Conservation (phyloP, 345 rosid species). For the Boechera retrofracta region DNA sequence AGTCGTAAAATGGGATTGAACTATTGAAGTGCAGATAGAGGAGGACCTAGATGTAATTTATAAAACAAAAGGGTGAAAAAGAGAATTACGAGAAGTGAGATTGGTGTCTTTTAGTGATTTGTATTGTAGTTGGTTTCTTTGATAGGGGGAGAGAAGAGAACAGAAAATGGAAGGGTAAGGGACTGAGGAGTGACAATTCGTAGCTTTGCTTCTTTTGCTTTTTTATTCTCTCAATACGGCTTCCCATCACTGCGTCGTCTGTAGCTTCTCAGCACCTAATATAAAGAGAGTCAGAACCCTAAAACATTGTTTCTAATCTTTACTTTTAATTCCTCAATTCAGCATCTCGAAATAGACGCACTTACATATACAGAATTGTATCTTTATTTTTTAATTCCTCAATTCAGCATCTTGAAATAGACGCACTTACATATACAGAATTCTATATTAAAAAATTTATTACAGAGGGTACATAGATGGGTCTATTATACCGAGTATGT, state of each 20-base stretch:
- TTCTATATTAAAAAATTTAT: too few relatives aligned
- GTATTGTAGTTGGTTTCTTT: constrained; percentile 33
- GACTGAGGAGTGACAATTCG: constrained; percentile 43
- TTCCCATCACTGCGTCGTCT: constrained; percentile 43
- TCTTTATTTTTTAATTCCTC: neutral
- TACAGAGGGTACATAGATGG: neutral
- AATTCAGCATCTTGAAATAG: constrained; percentile 7
- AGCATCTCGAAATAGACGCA: constrained; percentile 15
- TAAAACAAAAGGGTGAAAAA: constrained; percentile 14
- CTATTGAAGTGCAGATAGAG: neutral
- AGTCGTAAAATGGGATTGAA: neutral
- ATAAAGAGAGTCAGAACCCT: constrained; percentile 28
- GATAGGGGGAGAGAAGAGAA: constrained; percentile 30
- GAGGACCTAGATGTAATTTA: constrained; percentile 8
- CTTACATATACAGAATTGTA: neutral
- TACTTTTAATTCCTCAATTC: neutral
- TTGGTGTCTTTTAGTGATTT: constrained; percentile 39
- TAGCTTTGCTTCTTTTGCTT: constrained; percentile 34
- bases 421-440: neutral
- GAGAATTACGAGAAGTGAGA: constrained; percentile 12
- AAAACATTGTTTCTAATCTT: neutral
- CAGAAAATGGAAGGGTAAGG: constrained; percentile 12
- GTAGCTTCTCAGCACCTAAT: constrained; percentile 37
- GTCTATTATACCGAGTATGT: constrained; percentile 6
- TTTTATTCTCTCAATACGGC: constrained; percentile 34